Base-by-base conservation (phyloP, 768 basidiomycete species). In the Strobilomyces dryophilus region DNA sequence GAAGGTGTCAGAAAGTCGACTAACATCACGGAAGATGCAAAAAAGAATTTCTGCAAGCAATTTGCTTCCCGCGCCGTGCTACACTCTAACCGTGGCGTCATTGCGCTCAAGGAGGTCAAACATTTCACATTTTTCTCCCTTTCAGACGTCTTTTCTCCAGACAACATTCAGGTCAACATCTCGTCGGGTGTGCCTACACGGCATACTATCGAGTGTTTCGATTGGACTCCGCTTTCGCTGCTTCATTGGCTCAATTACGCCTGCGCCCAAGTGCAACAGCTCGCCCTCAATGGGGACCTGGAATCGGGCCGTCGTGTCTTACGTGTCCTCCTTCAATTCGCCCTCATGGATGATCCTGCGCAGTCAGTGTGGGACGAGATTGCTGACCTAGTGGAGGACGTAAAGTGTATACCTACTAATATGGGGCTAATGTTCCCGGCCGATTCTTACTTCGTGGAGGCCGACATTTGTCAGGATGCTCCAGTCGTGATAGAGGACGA, bases 381-480 rank as follows among this genome's bases (percentile, higher is more conserved):
- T 31, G 70, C 73, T n/a, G 61, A 65, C 1, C 66, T 82, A 21
- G 69, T 92, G 31, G 71, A 71, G 47, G 64, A 69, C 4, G 72
- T 81, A 20, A 56, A 82, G 2, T 89, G 87, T 61, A 79, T 93
- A 37, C 89, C 89, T 2, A 92, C 91, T 0, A 81, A 83, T 8
- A 71, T 70, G 10, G 95, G 94, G 8, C 76, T 89, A 73, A 83
- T 79, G 58, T 63, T 66, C 18, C 90, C 95, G 0, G 64, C 68
- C 4, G 81, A 93, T 47, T 73, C 86, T 4, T 95, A 95, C 71
- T 94, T 97, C 63, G 72, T 84, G 10, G 89, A 82, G 55, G 93
- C 86, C n/a, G 81, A 89, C 58, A 74, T 98, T n/a, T 97, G 89
- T 56, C 18, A 17, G 14, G 71, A 35, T 21, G 46, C 61, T 20